Evolutionary conservation across 164 flowering plant species (phyloP), one percentile per base, ranked within the genome.

Genomic region (Taxillus chinensis): DNA sequence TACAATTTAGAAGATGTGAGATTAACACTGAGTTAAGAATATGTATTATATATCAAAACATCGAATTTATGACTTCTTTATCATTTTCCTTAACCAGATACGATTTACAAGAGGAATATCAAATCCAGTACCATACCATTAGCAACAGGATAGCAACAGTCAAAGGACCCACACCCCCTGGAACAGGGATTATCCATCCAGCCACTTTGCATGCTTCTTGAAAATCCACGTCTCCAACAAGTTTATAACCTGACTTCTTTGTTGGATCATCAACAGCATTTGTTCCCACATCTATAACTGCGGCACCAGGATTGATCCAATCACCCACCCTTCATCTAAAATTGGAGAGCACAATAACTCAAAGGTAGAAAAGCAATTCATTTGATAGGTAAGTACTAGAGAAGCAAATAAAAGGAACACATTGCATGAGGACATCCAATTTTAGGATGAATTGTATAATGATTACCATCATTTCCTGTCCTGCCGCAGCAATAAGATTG

Each of bases 161-260:
- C 96, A 93, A 86, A 5, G 97, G 99, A 8, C 99, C 99, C 9
- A 93, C 96, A 37, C 99, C 96, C 41, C 99, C 99, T 0, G 97
- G 99, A 67, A 90, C 99, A 4, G 99, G 95, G 52, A 97, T 93
- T 61, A 90, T 75, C 62, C 72, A 85, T 58, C 97, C 96, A 42
- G 97, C 99, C 14, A 90, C 93, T 68, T 86, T 81, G 49, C 78
- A 77, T n/a, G 86, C 97, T 79, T 87, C 93, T 42, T 80, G 38
- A 68, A 69, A 93, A 70, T 90, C 89, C 7, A 87, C 95, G 75
- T 90, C 99, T 45, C 99, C 99, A 0, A 89, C 97, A 7, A 89
- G 81, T 71, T 95, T 78, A 59, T 90, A 93, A 43, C 99, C 96
- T 17, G 93, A 57, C 70, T 89, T 89, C 72, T 64, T 84, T 58